Conservation (phyloP, 371 early-diverging fungal species). For the Mortierella sp. region DNA sequence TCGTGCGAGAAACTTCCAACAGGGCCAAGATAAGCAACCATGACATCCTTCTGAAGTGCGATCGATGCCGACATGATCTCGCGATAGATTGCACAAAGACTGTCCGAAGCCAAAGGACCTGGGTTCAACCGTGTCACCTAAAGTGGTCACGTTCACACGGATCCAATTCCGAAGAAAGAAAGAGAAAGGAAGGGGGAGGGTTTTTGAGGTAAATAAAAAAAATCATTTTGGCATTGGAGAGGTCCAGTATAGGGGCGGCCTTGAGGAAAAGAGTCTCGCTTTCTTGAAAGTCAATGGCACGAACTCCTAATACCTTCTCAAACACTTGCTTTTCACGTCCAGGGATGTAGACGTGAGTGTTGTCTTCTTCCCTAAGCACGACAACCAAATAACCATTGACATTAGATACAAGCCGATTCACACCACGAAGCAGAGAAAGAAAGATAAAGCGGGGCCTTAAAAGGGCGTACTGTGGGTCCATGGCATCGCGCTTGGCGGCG, state of each 20-base stretch:
- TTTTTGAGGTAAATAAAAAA: background rate
- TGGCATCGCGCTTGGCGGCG: slow-evolving; percentile 68
- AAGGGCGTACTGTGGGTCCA: slow-evolving; percentile 24
- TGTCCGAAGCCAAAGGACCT: slow-evolving; percentile 83
- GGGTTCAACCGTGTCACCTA: slow-evolving; percentile 74
- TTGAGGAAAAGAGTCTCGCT: too few relatives aligned
- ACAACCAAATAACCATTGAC: background rate
- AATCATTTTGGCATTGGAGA: too few relatives aligned
- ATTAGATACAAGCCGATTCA: too few relatives aligned
- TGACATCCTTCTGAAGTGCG: slow-evolving; percentile 82
- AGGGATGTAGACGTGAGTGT: slow-evolving; percentile 73
- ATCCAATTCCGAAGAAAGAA: background rate
- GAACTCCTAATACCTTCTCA: slow-evolving; percentile 59
- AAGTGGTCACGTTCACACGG: background rate
- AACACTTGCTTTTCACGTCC: slow-evolving; percentile 73
- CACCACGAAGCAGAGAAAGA: background rate
- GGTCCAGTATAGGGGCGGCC: too few relatives aligned
- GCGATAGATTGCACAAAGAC: slow-evolving; percentile 85
- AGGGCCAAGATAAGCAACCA: slow-evolving; percentile 93
- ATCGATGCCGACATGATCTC: slow-evolving; percentile 95
- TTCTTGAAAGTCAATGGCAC: too few relatives aligned
- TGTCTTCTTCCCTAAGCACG: slow-evolving; percentile 45
- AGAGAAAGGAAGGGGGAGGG: too few relatives aligned
- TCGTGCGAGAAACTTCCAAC: slow-evolving; percentile 95
- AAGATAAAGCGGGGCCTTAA: background rate